Evolutionary conservation across 352 stramenopile species (phyloP).

Genomic region (Plasmopara viticola): DNA sequence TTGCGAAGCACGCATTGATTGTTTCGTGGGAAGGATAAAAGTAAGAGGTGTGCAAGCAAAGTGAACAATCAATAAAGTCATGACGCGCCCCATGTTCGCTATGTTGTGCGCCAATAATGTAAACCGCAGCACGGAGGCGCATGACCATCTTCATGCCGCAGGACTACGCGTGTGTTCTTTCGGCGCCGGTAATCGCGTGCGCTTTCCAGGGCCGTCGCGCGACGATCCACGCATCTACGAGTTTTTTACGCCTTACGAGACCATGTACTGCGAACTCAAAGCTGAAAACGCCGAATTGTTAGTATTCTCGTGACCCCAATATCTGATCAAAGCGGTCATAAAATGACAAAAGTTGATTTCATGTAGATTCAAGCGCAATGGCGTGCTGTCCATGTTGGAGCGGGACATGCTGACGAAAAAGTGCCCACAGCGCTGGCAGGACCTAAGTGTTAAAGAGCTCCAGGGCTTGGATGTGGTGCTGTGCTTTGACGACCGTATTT

Average conservation of each 20-base stretch:
- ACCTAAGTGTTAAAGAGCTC: slow-evolving; percentile 65
- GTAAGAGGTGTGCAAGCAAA: no score
- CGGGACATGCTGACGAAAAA: slow-evolving; percentile 84
- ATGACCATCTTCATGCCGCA: slow-evolving; percentile 74
- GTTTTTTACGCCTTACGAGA: slow-evolving; percentile 84
- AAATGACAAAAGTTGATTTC: no score
- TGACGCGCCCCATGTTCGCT: slow-evolving; percentile 57
- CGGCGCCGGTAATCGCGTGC: slow-evolving; percentile 81
- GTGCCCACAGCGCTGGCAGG: slow-evolving; percentile 81
- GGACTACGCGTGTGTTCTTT: slow-evolving; percentile 80
- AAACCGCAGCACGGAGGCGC: slow-evolving; percentile 85
- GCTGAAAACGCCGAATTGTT: slow-evolving; percentile 65
- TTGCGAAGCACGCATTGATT: no score
- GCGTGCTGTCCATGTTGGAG: slow-evolving; percentile 83
- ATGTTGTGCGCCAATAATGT: slow-evolving; percentile 90
- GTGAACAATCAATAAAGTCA: no score
- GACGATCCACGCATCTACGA: slow-evolving; percentile 80
- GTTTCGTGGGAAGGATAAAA: no score
- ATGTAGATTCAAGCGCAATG: slow-evolving; percentile 70
- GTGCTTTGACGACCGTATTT: slow-evolving; percentile 89
- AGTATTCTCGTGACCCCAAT: neutral
- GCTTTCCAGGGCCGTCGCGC: slow-evolving; percentile 68
- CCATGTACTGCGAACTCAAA: slow-evolving; percentile 84
- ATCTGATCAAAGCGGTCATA: no score
- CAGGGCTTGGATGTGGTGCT: slow-evolving; percentile 77